Base-by-base conservation (phyloP, 2,329 filamentous ascomycete species). In the Colletotrichum spaethianum region DNA sequence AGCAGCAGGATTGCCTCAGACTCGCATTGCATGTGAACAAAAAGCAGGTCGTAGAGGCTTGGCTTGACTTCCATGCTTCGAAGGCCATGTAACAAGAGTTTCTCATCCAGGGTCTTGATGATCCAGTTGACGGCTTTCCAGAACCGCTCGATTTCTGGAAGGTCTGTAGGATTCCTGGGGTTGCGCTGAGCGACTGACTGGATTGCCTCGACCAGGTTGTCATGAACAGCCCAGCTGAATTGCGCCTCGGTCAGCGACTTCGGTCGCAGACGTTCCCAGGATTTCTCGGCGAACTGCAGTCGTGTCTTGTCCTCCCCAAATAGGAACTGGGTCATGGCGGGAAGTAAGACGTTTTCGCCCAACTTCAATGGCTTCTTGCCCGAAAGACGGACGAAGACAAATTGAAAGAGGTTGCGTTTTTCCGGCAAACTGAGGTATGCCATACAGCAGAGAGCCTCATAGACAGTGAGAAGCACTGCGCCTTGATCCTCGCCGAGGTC, bases 171-270 rank as follows among this genome's bases (percentile, higher is more conserved):
- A 28, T 88, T 88, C 66, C 85, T 87, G 71, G 77, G 78, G 52
- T 73, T 62, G 26, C 64, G 73, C 16, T 86, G 84, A 60, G 89
- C 88, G 2, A 93, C 90, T 36, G 88, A 86, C 61, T 88, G 84
- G 71, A 98, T 90, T 9, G 91, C 91, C 67, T 88, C 85, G 46
- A 91, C 84, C 23, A 98, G 85, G 42, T 92, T 91, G 73, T 93
- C 92, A 74, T 92, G 91, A 50, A 98, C 91, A 14, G 94, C 93
- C 92, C 93, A 97, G 53, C 98, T 93, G 79, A 98, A 98, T 75
- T 96, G 93, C 44, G 91, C 87, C 12, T 88, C 85, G 0, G 92
- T 91, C 62, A 97, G 87, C 26, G 84, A 83, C 33, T 87, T 85
- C 16, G 90, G 87, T 59, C 88, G 86, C 74, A 93, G 89, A 48